Conservation (phyloP, 768 basidiomycete genomes). For the Sarcodon aspratus region DNA sequence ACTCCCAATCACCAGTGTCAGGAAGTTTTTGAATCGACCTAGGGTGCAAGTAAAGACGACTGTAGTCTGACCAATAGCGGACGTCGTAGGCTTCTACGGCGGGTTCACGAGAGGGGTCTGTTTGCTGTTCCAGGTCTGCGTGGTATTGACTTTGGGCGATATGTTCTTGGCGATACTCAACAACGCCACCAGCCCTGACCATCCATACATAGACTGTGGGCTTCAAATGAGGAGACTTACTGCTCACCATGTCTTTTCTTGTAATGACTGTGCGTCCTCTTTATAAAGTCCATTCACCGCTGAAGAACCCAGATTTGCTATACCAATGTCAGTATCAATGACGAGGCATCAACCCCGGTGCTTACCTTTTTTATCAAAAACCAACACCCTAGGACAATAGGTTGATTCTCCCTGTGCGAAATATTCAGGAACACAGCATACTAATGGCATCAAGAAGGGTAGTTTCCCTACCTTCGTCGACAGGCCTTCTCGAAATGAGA, state of each 20-base stretch:
- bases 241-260: slow-evolving; percentile 1
- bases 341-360: not conserved
- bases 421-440: slow-evolving; percentile 3
- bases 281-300: slow-evolving; percentile 27
- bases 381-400: slow-evolving; percentile 52
- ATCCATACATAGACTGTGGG: not conserved
- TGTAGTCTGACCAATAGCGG: slow-evolving; percentile 64
- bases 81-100: slow-evolving; percentile 17
- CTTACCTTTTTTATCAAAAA: slow-evolving; percentile 59
- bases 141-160: slow-evolving; percentile 50
- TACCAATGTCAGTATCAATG: slow-evolving; percentile 3
- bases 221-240: slow-evolving; percentile 1
- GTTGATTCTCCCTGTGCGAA: slow-evolving; percentile 29
- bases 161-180: slow-evolving; percentile 39
- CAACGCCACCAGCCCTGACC: slow-evolving; percentile 21
- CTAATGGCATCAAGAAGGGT: slow-evolving; percentile 1
- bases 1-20: slow-evolving; percentile 45
- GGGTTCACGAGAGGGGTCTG: not conserved
- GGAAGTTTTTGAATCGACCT: slow-evolving; percentile 55
- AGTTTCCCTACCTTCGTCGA: slow-evolving; percentile 31
- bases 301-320: slow-evolving; percentile 59
- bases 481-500: slow-evolving; percentile 58
- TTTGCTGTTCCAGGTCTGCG: slow-evolving; percentile 20
- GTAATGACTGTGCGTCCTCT: slow-evolving; percentile 14
- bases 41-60: slow-evolving; percentile 50